phyloP scores from a whole-genome alignment of 805 yeast genomes.

The Teunomyces aglyptinius region DNA sequence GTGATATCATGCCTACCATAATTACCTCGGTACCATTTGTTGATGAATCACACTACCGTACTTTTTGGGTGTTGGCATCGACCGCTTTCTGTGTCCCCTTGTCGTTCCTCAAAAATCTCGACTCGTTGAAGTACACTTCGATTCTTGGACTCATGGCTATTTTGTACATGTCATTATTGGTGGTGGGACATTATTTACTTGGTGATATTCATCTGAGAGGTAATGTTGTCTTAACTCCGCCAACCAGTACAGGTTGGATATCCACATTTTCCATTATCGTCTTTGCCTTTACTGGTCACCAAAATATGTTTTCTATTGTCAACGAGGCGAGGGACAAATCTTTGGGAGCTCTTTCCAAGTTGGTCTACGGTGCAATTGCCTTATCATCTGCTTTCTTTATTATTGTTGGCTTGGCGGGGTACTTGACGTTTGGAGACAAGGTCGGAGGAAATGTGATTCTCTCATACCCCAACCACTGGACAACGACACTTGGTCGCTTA shows the following conservation, averaged over 20 bases:
- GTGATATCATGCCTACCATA: slow-evolving; percentile 68
- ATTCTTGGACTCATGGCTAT: slow-evolving; percentile 80
- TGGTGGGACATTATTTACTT: slow-evolving; percentile 63
- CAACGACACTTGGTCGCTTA: slow-evolving; percentile 76
- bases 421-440: slow-evolving; percentile 79
- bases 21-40: slow-evolving; percentile 24
- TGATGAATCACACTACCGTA: slow-evolving; percentile 31
- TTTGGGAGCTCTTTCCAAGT: slow-evolving; percentile 41
- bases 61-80: slow-evolving; percentile 61
- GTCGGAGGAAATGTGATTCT: slow-evolving; percentile 79
- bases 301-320: slow-evolving; percentile 85
- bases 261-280: slow-evolving; percentile 84
- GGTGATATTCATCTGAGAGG: slow-evolving; percentile 48
- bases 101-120: slow-evolving; percentile 71
- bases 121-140: slow-evolving; percentile 83
- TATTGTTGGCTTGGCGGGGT: slow-evolving; percentile 77
- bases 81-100: slow-evolving; percentile 51
- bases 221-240: slow-evolving; percentile 30
- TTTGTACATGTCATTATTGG: slow-evolving; percentile 69
- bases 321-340: slow-evolving; percentile 71
- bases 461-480: slow-evolving; percentile 57
- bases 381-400: slow-evolving; percentile 63
- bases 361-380: slow-evolving; percentile 54
- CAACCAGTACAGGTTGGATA: slow-evolving; percentile 51
- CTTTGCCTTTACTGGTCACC: slow-evolving; percentile 95